Evolutionary conservation across 2,329 filamentous ascomycete species (phyloP).

Genomic region (Penicillium hordei): DNA sequence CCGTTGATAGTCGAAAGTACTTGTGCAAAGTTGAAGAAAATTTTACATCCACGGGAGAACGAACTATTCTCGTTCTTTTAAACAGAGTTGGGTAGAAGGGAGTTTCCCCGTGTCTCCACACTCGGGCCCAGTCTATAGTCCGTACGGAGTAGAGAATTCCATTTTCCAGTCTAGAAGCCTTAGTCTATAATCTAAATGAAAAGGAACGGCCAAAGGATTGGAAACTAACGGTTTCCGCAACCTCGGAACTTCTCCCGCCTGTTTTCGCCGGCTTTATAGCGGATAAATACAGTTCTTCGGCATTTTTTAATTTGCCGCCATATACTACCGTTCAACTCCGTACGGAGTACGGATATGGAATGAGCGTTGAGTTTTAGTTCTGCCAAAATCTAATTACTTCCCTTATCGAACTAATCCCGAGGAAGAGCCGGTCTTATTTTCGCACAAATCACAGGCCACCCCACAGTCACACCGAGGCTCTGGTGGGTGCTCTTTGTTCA

Average conservation of each 20-base stretch:
- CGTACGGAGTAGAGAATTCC: conserved; percentile 7
- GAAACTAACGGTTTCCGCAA: neutral
- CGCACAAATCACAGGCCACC: conserved; percentile 14
- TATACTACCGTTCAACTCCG: neutral
- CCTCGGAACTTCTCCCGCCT: conserved; percentile 1
- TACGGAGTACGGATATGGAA: neutral
- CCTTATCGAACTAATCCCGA: neutral
- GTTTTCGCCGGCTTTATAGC: neutral
- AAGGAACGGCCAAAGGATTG: neutral
- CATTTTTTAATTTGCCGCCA: neutral
- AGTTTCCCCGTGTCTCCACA: conserved; percentile 9
- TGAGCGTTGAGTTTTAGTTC: neutral
- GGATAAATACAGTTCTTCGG: conserved; percentile 11
- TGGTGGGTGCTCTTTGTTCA: conserved; percentile 1
- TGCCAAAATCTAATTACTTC: neutral
- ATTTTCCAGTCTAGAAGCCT: conserved; percentile 2
- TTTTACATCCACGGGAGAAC: neutral
- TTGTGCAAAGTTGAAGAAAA: neutral
- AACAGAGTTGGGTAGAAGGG: neutral
- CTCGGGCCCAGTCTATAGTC: conserved; percentile 4
- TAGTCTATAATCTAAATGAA: neutral
- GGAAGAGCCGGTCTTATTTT: conserved; percentile 1
- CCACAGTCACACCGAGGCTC: neutral
- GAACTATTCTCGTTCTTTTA: neutral
- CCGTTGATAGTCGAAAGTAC: neutral